These are phyloP conservation scores for Syzygium aromaticum DNA, from an alignment of 345 rosid species.

Conservation along the genomic window DNA sequence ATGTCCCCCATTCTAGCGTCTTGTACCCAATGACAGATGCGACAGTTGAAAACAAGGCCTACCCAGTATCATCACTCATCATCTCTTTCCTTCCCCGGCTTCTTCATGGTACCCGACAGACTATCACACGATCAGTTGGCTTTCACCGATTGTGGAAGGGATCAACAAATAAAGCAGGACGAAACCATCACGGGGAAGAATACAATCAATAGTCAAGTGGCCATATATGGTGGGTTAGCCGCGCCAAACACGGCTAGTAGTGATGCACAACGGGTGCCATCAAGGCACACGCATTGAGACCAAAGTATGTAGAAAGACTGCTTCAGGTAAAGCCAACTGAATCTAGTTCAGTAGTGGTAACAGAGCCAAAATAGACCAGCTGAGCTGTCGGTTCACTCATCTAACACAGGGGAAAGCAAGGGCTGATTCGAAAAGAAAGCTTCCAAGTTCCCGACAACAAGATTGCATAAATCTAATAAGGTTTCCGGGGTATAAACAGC, in stretches of 20 bases:
- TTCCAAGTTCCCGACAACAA: constrained; percentile 31
- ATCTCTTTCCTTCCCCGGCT: not conserved
- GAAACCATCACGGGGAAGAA: not conserved
- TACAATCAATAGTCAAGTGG: not conserved
- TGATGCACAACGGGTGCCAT: not conserved
- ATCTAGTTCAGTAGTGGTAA: not conserved
- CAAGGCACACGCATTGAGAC: not conserved
- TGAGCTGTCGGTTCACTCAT: not conserved
- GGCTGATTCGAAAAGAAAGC: constrained; percentile 44
- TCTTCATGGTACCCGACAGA: not conserved
- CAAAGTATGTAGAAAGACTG: not conserved
- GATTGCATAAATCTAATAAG: constrained; percentile 9
- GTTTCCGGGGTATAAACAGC: constrained; percentile 36
- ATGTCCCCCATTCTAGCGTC: not conserved
- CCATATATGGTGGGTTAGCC: not conserved
- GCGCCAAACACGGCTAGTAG: not conserved
- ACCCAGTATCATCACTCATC: not conserved
- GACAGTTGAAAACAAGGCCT: not conserved
- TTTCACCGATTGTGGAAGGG: not conserved
- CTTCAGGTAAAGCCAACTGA: not conserved
- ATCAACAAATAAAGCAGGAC: not conserved
- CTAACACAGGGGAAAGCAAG: constrained; percentile 10
- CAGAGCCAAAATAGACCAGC: not conserved
- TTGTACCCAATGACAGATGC: not conserved
- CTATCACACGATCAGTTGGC: not conserved